These are phyloP conservation scores for Neurospora sp. DNA, from an alignment of 495 filamentous ascomycete genomes.

Conservation along the genomic window DNA sequence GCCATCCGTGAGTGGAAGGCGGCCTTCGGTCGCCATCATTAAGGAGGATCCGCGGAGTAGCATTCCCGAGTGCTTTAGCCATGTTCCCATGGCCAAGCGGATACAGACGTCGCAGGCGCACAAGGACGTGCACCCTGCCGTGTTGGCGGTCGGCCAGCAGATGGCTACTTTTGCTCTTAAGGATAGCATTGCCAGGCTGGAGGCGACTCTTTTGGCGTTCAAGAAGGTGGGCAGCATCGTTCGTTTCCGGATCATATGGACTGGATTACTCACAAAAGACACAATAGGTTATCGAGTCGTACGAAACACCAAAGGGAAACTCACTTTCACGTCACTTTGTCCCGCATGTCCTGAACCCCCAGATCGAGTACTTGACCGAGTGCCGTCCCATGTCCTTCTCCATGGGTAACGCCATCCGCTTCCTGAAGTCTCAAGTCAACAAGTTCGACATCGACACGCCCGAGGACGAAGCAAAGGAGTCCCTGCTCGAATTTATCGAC, in stretches of 20 bases:
- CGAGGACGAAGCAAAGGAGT: slow-evolving; percentile 65
- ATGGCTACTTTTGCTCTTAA: slow-evolving; percentile 82
- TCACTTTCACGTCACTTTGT: slow-evolving; percentile 85
- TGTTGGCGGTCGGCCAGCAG: slow-evolving; percentile 77
- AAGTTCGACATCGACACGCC: slow-evolving; percentile 73
- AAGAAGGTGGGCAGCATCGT: slow-evolving; percentile 53
- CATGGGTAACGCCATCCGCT: slow-evolving; percentile 92
- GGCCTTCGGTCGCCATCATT: slow-evolving; percentile 34
- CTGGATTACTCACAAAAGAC: slow-evolving; percentile 3
- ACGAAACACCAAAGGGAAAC: slow-evolving; percentile 73
- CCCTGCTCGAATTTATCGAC: slow-evolving; percentile 73
- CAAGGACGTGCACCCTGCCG: slow-evolving; percentile 84
- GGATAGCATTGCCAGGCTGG: slow-evolving; percentile 80
- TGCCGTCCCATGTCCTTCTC: slow-evolving; percentile 87
- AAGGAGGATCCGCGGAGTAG: slow-evolving; percentile 38
- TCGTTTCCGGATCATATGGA: neutral
- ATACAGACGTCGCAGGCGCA: slow-evolving; percentile 64
- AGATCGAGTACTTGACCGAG: slow-evolving; percentile 87
- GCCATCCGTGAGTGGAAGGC: slow-evolving; percentile 24
- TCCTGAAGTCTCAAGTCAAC: slow-evolving; percentile 81
- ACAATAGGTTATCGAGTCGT: slow-evolving; percentile 73
- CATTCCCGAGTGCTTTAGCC: slow-evolving; percentile 63
- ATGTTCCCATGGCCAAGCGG: slow-evolving; percentile 68
- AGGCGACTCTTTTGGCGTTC: slow-evolving; percentile 80
- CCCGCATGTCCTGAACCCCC: slow-evolving; percentile 80